These are phyloP conservation scores for Penicillium occitanis DNA, from an alignment of 2,329 filamentous ascomycete species.

Conservation along the genomic window DNA sequence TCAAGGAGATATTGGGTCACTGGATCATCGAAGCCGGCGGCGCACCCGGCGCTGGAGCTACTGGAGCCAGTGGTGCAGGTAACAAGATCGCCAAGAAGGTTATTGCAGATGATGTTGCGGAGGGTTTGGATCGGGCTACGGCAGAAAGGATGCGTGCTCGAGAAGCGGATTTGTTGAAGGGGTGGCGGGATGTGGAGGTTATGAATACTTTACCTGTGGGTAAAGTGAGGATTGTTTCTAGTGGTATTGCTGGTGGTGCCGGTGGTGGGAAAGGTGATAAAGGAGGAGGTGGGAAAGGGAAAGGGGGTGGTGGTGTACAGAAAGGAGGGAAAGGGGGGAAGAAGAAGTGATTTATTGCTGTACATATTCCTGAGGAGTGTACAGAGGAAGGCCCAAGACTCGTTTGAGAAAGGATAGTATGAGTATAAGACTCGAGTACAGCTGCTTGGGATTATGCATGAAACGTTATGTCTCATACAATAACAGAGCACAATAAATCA, in stretches of 20 bases:
- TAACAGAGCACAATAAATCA: neutral
- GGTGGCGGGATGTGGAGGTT: constrained; percentile 77
- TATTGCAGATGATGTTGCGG: constrained; percentile 22
- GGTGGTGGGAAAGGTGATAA: constrained; percentile 35
- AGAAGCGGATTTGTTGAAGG: constrained; percentile 81
- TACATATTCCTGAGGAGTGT: neutral
- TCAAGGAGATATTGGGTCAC: constrained; percentile 81
- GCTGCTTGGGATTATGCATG: constrained; percentile 1
- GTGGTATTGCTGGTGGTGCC: constrained; percentile 53
- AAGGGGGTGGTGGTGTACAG: constrained; percentile 27
- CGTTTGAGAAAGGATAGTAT: too few relatives aligned
- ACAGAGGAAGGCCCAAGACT: neutral
- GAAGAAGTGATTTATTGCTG: constrained; percentile 35
- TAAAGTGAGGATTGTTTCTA: constrained; percentile 76
- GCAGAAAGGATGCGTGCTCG: constrained; percentile 77
- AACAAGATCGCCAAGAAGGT: constrained; percentile 44
- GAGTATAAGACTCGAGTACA: neutral
- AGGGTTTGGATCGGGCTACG: constrained; percentile 48
- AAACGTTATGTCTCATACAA: neutral
- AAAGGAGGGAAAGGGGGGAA: constrained; percentile 39
- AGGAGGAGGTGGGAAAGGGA: constrained; percentile 28
- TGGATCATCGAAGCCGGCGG: constrained; percentile 67
- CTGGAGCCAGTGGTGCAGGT: constrained; percentile 17
- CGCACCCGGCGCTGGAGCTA: neutral
- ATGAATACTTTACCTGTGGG: constrained; percentile 77